Evolutionary conservation across 2,329 filamentous ascomycete genomes (phyloP).

Genomic region (Zasmidium citrigriseum): DNA sequence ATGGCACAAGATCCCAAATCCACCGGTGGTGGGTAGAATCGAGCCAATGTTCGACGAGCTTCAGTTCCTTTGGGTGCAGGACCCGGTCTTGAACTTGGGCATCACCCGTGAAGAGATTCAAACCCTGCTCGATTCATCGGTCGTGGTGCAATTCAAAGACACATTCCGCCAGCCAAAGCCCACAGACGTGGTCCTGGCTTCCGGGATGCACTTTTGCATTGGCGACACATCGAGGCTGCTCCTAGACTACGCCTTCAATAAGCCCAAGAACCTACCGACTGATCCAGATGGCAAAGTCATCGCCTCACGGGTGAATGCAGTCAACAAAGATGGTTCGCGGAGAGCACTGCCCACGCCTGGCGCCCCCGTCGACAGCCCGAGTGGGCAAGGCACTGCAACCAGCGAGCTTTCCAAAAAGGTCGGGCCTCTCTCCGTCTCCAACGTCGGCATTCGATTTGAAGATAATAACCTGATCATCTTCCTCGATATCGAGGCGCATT

Average conservation of each 20-base stretch:
- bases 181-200: neutral
- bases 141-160: neutral
- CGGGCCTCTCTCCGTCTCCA: neutral
- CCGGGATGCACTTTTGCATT: neutral
- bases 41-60: slow-evolving; percentile 6
- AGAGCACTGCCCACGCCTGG: too few relatives aligned
- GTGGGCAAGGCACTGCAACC: slow-evolving; percentile 2
- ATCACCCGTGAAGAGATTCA: neutral
- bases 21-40: slow-evolving; percentile 6
- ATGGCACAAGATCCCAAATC: slow-evolving; percentile 8
- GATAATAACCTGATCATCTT: slow-evolving; percentile 1
- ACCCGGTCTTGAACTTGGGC: neutral
- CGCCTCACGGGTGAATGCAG: neutral
- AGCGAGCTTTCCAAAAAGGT: neutral
- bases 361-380: neutral
- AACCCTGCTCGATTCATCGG: neutral
- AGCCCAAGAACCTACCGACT: neutral
- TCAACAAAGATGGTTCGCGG: too few relatives aligned
- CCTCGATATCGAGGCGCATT: slow-evolving; percentile 1
- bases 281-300: neutral
- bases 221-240: neutral
- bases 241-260: slow-evolving; percentile 7
- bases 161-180: neutral
- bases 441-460: slow-evolving; percentile 6
- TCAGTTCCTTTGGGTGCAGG: slow-evolving; percentile 6